Percentiles rank a stretch among this genome's conserved stretches.
Evolutionary conservation across 257 asterid species (phyloP).

Genomic region (Capsicum chinense): DNA sequence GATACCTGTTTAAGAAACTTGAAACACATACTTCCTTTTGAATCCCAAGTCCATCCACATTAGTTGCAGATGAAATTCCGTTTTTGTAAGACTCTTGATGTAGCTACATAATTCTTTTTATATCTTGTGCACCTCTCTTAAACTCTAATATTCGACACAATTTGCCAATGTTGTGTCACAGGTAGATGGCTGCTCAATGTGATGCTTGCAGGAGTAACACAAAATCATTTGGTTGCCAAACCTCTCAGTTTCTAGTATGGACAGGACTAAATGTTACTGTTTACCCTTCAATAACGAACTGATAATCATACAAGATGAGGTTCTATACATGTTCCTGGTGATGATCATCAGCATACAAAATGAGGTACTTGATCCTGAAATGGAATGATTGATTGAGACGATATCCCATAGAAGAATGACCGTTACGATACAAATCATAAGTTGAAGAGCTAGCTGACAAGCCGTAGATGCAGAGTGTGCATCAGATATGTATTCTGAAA

Average conservation of each 20-base stretch:
- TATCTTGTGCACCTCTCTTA: neutral
- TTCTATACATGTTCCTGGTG: neutral
- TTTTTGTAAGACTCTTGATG: slow-evolving; percentile 1
- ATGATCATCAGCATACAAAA: neutral
- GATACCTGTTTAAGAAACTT: slow-evolving; percentile 53
- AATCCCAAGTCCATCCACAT: neutral
- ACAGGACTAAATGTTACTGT: neutral
- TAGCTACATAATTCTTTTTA: neutral
- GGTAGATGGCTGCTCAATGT: neutral
- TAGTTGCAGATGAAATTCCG: slow-evolving; percentile 20
- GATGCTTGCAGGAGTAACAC: neutral
- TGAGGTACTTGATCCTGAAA: neutral
- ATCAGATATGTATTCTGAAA: neutral
- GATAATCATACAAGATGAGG: neutral
- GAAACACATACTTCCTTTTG: neutral
- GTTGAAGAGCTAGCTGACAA: neutral
- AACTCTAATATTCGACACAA: neutral
- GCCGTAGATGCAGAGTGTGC: neutral
- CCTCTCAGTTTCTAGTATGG: no score
- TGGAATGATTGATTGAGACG: neutral
- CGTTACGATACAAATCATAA: neutral
- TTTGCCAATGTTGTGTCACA: neutral
- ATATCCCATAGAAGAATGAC: slow-evolving; percentile 9
- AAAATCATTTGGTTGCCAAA: neutral
- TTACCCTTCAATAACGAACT: neutral